phyloP scores from a whole-genome alignment of 2,329 filamentous ascomycete species.

The Clonostachys chloroleuca region DNA sequence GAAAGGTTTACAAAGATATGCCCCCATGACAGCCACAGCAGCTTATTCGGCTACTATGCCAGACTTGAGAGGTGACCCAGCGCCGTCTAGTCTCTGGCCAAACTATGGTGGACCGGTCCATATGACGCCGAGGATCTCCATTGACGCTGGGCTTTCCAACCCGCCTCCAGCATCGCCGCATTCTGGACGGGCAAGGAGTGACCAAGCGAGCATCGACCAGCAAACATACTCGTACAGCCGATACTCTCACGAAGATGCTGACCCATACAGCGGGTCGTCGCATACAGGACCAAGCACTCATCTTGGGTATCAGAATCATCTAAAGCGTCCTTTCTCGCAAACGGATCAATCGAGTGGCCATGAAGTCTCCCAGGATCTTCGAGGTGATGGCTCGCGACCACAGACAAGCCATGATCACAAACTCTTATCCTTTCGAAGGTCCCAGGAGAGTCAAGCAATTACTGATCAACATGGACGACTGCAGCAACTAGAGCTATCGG shows the following conservation, averaged over 20 bases:
- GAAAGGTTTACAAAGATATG: constrained; percentile 31
- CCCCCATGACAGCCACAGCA: constrained; percentile 57
- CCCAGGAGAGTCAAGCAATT: constrained; percentile 55
- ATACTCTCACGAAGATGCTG: constrained; percentile 50
- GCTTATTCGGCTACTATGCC: constrained; percentile 59
- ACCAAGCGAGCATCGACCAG: constrained; percentile 44
- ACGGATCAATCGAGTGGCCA: constrained; percentile 51
- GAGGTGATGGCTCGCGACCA: constrained; percentile 48
- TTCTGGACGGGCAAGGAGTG: constrained; percentile 43
- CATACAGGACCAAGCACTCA: constrained; percentile 35
- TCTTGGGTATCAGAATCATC: constrained; percentile 42
- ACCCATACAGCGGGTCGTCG: constrained; percentile 48
- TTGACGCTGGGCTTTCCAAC: constrained; percentile 44
- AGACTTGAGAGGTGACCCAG: constrained; percentile 56
- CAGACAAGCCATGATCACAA: constrained; percentile 58
- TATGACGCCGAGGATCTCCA: constrained; percentile 44
- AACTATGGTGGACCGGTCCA: constrained; percentile 52
- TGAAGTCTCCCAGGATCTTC: constrained; percentile 57
- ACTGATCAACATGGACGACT: constrained; percentile 55
- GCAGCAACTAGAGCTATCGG: constrained; percentile 58
- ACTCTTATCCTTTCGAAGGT: constrained; percentile 51
- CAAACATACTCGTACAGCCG: constrained; percentile 46
- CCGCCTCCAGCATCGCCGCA: constrained; percentile 40
- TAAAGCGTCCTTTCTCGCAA: constrained; percentile 55
- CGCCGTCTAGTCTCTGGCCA: constrained; percentile 53